Percentiles rank a stretch among this genome's conserved stretches.
These are phyloP conservation scores for Plectranthus barbatus DNA, from an alignment of 257 asterid genomes.

Conservation along the genomic window DNA sequence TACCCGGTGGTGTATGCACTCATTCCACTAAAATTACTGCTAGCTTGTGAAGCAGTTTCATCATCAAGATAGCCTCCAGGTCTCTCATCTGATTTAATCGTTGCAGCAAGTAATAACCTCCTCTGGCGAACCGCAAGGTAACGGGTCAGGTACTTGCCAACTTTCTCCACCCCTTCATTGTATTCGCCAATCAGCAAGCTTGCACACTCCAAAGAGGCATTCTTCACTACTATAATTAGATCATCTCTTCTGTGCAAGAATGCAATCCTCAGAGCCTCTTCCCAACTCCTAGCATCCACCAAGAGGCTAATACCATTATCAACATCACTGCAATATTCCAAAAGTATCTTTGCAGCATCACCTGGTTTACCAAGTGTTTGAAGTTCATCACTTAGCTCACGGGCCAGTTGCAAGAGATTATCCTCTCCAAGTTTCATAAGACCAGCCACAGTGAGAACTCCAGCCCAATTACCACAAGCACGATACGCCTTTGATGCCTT, in stretches of 20 bases:
- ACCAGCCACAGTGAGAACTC: conserved; percentile 83
- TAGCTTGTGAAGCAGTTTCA: conserved; percentile 87
- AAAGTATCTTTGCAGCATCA: conserved; percentile 82
- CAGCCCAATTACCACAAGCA: conserved; percentile 81
- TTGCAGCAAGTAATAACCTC: conserved; percentile 85
- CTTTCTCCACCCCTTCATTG: conserved; percentile 84
- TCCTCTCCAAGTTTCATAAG: conserved; percentile 64
- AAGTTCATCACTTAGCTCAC: conserved; percentile 85
- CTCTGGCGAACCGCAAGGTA: conserved; percentile 87
- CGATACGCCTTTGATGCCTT: conserved; percentile 86
- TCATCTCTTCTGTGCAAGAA: conserved; percentile 68
- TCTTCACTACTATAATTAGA: conserved; percentile 51
- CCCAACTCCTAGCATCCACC: conserved; percentile 90
- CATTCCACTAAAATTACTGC: conserved; percentile 96
- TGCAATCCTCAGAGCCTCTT: conserved; percentile 82
- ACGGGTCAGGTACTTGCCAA: conserved; percentile 81
- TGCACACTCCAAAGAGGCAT: conserved; percentile 80
- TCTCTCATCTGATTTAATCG: conserved; percentile 59
- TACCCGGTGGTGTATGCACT: conserved; percentile 97
- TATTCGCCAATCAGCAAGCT: conserved; percentile 53
- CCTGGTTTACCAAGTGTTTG: conserved; percentile 83
- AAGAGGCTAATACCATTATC: conserved; percentile 49
- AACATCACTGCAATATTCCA: conserved; percentile 82
- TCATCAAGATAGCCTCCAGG: conserved; percentile 56
- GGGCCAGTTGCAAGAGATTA: conserved; percentile 69